Conservation (phyloP, 2,329 filamentous ascomycete species). For the Xylariaceae sp. region DNA sequence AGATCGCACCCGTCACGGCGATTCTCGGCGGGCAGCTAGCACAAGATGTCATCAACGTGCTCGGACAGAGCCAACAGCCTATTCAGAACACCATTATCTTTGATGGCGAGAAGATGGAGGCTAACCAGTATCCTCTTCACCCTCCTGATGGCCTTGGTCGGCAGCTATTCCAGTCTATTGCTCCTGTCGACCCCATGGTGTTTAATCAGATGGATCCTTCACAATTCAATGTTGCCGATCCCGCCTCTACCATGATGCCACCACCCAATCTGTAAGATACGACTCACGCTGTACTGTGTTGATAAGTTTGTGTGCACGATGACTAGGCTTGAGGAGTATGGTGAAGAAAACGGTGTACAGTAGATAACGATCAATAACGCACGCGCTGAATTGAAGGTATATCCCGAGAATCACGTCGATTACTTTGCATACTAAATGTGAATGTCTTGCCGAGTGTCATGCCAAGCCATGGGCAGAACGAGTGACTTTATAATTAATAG, state of each 20-base stretch:
- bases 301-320: too few relatives aligned
- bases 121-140: slow-evolving; percentile 78
- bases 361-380: not conserved
- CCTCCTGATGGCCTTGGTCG: slow-evolving; percentile 59
- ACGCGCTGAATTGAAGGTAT: too few relatives aligned
- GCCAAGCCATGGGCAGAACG: too few relatives aligned
- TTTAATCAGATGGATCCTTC: too few relatives aligned
- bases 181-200: too few relatives aligned
- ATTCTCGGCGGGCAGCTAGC: slow-evolving; percentile 87
- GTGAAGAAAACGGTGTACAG: not conserved
- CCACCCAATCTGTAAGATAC: not conserved
- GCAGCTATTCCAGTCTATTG: too few relatives aligned
- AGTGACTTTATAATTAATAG: too few relatives aligned
- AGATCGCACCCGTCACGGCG: slow-evolving; percentile 82
- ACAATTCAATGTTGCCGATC: slow-evolving; percentile 17
- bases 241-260: slow-evolving; percentile 3
- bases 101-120: slow-evolving; percentile 77
- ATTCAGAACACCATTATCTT: slow-evolving; percentile 95
- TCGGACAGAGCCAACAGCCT: slow-evolving; percentile 86
- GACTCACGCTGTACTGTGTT: not conserved
- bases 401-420: too few relatives aligned
- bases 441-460: too few relatives aligned
- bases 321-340: not conserved
- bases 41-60: slow-evolving; percentile 95
- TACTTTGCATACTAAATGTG: too few relatives aligned